phyloP scores from a whole-genome alignment of 2,329 filamentous ascomycete genomes.

The Ilyonectria robusta region DNA sequence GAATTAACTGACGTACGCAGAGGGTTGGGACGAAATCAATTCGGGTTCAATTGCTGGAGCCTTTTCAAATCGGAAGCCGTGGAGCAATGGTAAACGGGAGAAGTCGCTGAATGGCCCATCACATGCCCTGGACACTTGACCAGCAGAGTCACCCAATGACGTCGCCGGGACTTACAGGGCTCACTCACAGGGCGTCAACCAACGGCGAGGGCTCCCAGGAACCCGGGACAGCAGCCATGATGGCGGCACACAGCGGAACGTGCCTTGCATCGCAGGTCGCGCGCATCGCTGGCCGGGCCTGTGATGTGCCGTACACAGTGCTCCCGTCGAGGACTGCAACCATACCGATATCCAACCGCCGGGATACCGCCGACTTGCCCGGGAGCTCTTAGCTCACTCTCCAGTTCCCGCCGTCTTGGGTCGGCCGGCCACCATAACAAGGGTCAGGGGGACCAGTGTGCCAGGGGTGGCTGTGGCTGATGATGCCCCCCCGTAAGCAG shows the following conservation, averaged over 20 bases:
- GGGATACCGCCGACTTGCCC: slow-evolving; percentile 1
- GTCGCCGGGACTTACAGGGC: slow-evolving; percentile 13
- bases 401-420: background rate
- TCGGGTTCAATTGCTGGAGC: background rate
- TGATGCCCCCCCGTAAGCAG: slow-evolving; percentile 27
- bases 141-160: slow-evolving; percentile 23
- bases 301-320: background rate
- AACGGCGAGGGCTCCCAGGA: background rate
- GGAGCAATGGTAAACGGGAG: slow-evolving; percentile 11
- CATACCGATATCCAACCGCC: background rate
- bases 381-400: background rate
- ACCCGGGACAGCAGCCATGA: background rate
- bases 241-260: background rate
- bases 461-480: slow-evolving; percentile 41
- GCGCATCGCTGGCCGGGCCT: background rate
- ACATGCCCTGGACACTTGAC: slow-evolving; percentile 23
- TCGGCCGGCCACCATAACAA: background rate
- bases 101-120: slow-evolving; percentile 6
- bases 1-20: background rate
- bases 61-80: slow-evolving; percentile 24
- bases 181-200: background rate
- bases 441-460: background rate
- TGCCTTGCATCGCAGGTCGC: too few relatives aligned
- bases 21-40: background rate
- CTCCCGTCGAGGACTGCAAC: background rate